phyloP scores from a whole-genome alignment of 2,329 filamentous ascomycete species.

The Colletotrichum eremochloae region DNA sequence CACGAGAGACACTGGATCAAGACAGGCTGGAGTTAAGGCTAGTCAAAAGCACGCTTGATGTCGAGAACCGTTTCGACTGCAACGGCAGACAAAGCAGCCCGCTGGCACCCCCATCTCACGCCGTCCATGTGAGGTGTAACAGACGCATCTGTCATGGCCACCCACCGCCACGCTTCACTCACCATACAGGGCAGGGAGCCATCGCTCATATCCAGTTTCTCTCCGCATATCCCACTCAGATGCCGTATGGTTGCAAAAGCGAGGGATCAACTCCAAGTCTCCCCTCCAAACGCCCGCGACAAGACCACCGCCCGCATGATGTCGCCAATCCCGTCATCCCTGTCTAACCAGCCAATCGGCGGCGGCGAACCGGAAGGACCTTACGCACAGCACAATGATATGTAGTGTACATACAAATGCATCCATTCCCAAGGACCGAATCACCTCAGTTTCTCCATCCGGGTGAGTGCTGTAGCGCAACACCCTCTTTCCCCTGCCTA shows the following conservation, averaged over 20 bases:
- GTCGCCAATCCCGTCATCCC: slow-evolving; percentile 36
- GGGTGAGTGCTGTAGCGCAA: slow-evolving; percentile 6
- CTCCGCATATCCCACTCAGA: not conserved
- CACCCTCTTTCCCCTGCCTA: slow-evolving; percentile 13
- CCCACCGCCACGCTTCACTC: slow-evolving; percentile 11
- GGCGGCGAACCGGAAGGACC: slow-evolving; percentile 18
- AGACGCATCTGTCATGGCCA: slow-evolving; percentile 15
- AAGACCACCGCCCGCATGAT: slow-evolving; percentile 40
- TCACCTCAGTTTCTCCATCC: slow-evolving; percentile 5
- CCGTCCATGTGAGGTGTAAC: slow-evolving; percentile 29
- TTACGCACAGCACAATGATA: slow-evolving; percentile 12
- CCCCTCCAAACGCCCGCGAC: slow-evolving; percentile 39
- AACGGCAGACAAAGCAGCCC: slow-evolving; percentile 19
- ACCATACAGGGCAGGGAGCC: not conserved
- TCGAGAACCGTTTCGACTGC: slow-evolving; percentile 23
- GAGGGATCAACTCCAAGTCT: slow-evolving; percentile 18
- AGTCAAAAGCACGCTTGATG: not conserved
- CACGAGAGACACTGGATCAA: slow-evolving; percentile 4
- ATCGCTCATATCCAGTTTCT: slow-evolving; percentile 1
- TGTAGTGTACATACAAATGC: not conserved
- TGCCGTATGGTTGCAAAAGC: not conserved
- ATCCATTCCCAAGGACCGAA: slow-evolving; percentile 26
- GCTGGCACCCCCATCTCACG: slow-evolving; percentile 40
- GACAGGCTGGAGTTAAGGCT: slow-evolving; percentile 12
- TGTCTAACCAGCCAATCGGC: slow-evolving; percentile 34